A percentile compares a stretch with the other conserved stretches of the same genome.
These are phyloP conservation scores for Calonectria leucothoes DNA, from an alignment of 2,329 filamentous ascomycete species.

Conservation along the genomic window DNA sequence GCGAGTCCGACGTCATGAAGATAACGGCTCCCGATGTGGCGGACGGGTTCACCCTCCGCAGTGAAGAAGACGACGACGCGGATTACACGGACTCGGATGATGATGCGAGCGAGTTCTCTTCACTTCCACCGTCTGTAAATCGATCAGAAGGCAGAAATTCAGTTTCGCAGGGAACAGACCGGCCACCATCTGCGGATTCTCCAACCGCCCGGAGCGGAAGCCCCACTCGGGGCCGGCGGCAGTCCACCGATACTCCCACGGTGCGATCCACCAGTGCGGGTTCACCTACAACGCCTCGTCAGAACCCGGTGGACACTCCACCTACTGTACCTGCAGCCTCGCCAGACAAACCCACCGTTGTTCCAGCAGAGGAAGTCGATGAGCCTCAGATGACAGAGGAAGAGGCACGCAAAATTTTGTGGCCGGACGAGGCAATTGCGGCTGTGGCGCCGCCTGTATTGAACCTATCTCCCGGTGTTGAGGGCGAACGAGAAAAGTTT, in stretches of 20 bases:
- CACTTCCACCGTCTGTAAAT: conserved; percentile 27
- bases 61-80: conserved; percentile 43
- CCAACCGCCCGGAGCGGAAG: conserved; percentile 28
- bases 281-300: conserved; percentile 36
- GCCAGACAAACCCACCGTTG: conserved; percentile 16
- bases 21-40: conserved; percentile 39
- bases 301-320: conserved; percentile 21
- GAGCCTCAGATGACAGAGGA: conserved; percentile 53
- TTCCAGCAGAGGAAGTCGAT: conserved; percentile 34
- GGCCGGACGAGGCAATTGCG: conserved; percentile 47
- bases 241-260: conserved; percentile 33
- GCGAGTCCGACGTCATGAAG: conserved; percentile 46
- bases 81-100: conserved; percentile 41
- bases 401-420: conserved; percentile 53
- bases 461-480: conserved; percentile 26
- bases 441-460: conserved; percentile 23
- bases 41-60: conserved; percentile 45
- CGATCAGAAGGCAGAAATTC: conserved; percentile 30
- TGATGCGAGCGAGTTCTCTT: conserved; percentile 38
- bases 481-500: conserved; percentile 54
- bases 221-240: conserved; percentile 32
- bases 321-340: conserved; percentile 9
- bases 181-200: conserved; percentile 29
- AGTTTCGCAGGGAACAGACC: conserved; percentile 21
- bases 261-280: conserved; percentile 29